Evolutionary conservation across 345 rosid genomes (phyloP), one percentile per base, ranked within the genome.

Genomic region (Eutrema heterophyllum): DNA sequence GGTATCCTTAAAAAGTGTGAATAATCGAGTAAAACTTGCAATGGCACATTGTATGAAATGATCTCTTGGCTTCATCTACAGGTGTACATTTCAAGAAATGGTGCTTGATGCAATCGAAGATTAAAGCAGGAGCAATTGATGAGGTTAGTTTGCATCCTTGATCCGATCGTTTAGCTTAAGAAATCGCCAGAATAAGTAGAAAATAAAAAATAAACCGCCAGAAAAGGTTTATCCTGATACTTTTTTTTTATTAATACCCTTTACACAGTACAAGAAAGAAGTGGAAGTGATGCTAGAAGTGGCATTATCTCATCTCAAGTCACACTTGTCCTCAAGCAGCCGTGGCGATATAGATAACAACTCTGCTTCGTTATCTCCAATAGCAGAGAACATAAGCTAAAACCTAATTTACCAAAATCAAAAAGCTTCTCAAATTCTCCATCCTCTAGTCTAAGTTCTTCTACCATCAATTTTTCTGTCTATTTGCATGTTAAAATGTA

Each of bases 51-150:
- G 64, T 48, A 46, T 58, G 9, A 49, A 46, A 6, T 33, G 41
- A 16, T 60, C 46, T 60, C 27, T 29, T 61, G 80, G 50, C 27
- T 78, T 26, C 35, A 9, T 50, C 3, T 56, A 67, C 81, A 94
- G 98, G 98, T 82, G 97, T 90, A 32, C 98, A 94, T 83, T 88
- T 94, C 68, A 94, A 91, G 86, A 94, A 94, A 80, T 94, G 98
- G 97, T 94, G 96, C 66, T 84, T 94, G 55, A 94, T 94, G 98
- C 98, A 94, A 76, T 91, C 96, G 12, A 94, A 94, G 81, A 91
- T 91, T 33, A 91, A 70, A 82, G 54, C 97, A 29, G 97, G 97
- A n/a, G 96, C 98, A 9, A 71, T 88, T 35, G 74, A 78, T 6
- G 98, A 94, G 96, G 98, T 89, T 51, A 16, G 96, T 58, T 50